These are phyloP conservation scores for Paraphoma sp. DNA, from an alignment of 2,329 filamentous ascomycete genomes.

Conservation along the genomic window DNA sequence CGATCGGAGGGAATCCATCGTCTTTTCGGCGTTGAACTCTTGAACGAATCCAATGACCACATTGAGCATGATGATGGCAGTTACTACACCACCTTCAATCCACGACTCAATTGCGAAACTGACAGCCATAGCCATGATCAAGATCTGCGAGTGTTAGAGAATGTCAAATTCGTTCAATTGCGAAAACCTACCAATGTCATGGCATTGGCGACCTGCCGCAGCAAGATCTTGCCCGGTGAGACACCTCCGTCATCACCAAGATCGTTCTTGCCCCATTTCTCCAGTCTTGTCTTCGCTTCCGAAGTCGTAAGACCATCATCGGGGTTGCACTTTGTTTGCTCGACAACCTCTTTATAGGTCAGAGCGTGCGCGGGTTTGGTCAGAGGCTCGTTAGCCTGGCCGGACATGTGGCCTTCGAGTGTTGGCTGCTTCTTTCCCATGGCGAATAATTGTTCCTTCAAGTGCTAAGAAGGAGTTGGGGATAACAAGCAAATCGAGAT, in stretches of 20 bases:
- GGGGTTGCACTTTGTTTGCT: constrained; percentile 66
- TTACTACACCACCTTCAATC: constrained; percentile 57
- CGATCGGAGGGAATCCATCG: constrained; percentile 54
- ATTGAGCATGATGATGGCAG: constrained; percentile 54
- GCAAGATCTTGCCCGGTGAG: constrained; percentile 74
- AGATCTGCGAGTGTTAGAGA: constrained; percentile 33
- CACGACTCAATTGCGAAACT: constrained; percentile 54
- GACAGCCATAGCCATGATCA: constrained; percentile 56
- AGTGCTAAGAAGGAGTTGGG: constrained; percentile 30
- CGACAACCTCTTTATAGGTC: constrained; percentile 58
- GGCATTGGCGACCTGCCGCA: constrained; percentile 77
- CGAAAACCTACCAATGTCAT: constrained; percentile 69
- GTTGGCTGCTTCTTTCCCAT: constrained; percentile 48
- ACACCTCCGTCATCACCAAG: constrained; percentile 74
- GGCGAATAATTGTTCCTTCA: constrained; percentile 27
- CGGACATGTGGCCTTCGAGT: constrained; percentile 50
- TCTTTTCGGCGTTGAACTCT: constrained; percentile 56
- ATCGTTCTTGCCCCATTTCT: constrained; percentile 71
- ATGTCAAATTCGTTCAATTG: background rate
- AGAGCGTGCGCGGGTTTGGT: constrained; percentile 69
- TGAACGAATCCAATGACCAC: constrained; percentile 55
- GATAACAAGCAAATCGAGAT: constrained; percentile 38
- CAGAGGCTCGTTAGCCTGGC: constrained; percentile 60
- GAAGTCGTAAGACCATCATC: constrained; percentile 70
- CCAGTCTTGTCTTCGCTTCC: constrained; percentile 57